Conservation (phyloP, 2,329 filamentous ascomycete species). For the Fusarium secorum region DNA sequence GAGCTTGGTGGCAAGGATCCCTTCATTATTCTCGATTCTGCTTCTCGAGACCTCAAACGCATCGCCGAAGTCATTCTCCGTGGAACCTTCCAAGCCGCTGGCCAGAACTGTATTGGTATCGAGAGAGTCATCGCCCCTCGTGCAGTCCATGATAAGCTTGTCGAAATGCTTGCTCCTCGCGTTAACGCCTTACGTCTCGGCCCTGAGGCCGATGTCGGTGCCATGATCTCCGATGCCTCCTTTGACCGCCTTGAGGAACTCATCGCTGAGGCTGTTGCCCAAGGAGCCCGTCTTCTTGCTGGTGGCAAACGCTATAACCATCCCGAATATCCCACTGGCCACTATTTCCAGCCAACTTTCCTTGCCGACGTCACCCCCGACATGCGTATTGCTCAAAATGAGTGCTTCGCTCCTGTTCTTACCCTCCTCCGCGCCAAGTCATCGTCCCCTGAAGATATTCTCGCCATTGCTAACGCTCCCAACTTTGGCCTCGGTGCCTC, state of each 20-base stretch:
- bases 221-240: constrained; percentile 81
- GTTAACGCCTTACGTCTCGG: constrained; percentile 80
- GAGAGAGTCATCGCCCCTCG: constrained; percentile 88
- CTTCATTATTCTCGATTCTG: constrained; percentile 85
- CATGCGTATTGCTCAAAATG: constrained; percentile 89
- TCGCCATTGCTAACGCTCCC: constrained; percentile 83
- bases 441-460: constrained; percentile 68
- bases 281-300: constrained; percentile 81
- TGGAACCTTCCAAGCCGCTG: constrained; percentile 92
- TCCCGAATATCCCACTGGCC: constrained; percentile 76
- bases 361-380: constrained; percentile 85
- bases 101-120: constrained; percentile 97
- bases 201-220: constrained; percentile 82
- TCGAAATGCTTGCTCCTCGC: constrained; percentile 74
- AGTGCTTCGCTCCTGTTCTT: constrained; percentile 94
- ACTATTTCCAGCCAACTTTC: constrained; percentile 93
- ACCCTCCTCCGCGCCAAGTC: constrained; percentile 77
- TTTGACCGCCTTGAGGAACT: constrained; percentile 81
- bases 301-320: constrained; percentile 79
- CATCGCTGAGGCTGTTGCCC: constrained; percentile 76
- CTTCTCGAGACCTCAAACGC: constrained; percentile 68
- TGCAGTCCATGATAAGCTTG: constrained; percentile 75
- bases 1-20: constrained; percentile 97
- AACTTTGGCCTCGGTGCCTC: constrained; percentile 87
- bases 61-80: constrained; percentile 86